Conservation (phyloP, 2,329 filamentous ascomycete genomes). For the Passalora sequoiae region DNA sequence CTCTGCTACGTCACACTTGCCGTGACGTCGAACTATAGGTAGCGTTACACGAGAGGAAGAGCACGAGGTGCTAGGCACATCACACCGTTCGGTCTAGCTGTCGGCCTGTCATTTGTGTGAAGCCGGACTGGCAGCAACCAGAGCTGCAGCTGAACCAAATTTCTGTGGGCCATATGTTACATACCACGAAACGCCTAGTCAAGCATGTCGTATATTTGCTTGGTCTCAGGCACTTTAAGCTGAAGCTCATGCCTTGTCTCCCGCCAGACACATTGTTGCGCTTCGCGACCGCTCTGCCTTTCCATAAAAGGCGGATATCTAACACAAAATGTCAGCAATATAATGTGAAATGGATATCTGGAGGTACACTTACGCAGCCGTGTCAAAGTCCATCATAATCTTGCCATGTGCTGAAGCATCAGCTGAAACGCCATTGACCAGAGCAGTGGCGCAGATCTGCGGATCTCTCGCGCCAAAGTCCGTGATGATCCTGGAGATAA, state of each 20-base stretch:
- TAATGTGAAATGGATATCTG: background rate
- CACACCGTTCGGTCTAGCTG: no score
- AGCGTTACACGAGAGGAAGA: no score
- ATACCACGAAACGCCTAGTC: background rate
- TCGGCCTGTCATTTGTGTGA: no score
- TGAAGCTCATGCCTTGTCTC: slow-evolving; percentile 10
- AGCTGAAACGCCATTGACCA: slow-evolving; percentile 10
- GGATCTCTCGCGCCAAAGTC: slow-evolving; percentile 11
- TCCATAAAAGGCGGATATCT: slow-evolving; percentile 14
- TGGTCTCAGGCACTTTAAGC: slow-evolving; percentile 10
- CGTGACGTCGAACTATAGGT: no score
- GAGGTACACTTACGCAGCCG: slow-evolving; percentile 2
- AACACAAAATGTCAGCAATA: background rate
- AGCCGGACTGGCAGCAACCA: no score
- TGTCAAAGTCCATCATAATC: slow-evolving; percentile 9
- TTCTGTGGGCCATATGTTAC: no score
- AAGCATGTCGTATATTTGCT: slow-evolving; percentile 9
- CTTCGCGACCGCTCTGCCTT: slow-evolving; percentile 3
- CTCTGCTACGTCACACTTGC: no score
- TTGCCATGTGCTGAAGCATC: slow-evolving; percentile 6
- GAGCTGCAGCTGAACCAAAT: no score
- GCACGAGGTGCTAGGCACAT: no score
- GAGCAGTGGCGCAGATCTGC: slow-evolving; percentile 4
- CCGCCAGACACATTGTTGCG: slow-evolving; percentile 11
- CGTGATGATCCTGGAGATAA: slow-evolving; percentile 12